Percentiles rank a stretch among this genome's conserved stretches.
phyloP scores from a whole-genome alignment of 371 early-diverging fungal species.

The Amoeboaphelidium occidentale region DNA sequence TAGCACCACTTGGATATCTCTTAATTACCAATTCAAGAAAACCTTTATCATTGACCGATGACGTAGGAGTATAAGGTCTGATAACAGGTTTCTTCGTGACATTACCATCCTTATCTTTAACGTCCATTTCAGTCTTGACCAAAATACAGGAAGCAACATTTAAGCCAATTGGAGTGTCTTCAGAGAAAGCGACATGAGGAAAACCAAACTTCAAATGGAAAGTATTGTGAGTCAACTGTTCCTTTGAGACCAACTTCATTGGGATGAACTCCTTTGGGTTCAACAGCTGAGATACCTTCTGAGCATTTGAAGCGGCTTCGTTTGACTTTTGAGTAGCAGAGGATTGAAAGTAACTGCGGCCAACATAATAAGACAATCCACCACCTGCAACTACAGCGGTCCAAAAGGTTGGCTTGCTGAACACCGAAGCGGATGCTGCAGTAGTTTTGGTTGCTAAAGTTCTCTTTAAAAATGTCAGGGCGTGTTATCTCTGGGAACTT shows the following conservation, averaged over 20 bases:
- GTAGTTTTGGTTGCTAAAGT: too few relatives aligned
- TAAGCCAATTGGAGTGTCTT: too few relatives aligned
- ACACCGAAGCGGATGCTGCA: too few relatives aligned
- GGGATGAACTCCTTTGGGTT: conserved; percentile 33
- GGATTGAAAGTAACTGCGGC: too few relatives aligned
- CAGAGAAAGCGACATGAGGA: conserved; percentile 28
- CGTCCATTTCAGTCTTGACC: conserved; percentile 30
- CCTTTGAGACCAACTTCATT: conserved; percentile 34
- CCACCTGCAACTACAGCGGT: too few relatives aligned
- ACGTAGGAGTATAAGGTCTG: conserved; percentile 77
- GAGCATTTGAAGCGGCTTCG: too few relatives aligned
- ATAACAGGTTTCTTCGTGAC: not conserved
- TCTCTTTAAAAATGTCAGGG: too few relatives aligned
- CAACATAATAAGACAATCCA: too few relatives aligned
- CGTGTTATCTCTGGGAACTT: too few relatives aligned
- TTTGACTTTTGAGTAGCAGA: too few relatives aligned
- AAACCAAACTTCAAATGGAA: conserved; percentile 50
- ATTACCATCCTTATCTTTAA: conserved; percentile 25
- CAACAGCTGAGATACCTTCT: too few relatives aligned
- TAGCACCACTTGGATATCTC: conserved; percentile 25
- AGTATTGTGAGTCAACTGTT: conserved; percentile 47
- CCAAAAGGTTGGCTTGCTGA: too few relatives aligned
- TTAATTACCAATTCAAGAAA: conserved; percentile 75
- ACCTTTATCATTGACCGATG: conserved; percentile 34
- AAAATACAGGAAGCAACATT: conserved; percentile 57